Evolutionary conservation across 1,139 yeast genomes (phyloP).

Genomic region (Trichomonascaceae sp.): DNA sequence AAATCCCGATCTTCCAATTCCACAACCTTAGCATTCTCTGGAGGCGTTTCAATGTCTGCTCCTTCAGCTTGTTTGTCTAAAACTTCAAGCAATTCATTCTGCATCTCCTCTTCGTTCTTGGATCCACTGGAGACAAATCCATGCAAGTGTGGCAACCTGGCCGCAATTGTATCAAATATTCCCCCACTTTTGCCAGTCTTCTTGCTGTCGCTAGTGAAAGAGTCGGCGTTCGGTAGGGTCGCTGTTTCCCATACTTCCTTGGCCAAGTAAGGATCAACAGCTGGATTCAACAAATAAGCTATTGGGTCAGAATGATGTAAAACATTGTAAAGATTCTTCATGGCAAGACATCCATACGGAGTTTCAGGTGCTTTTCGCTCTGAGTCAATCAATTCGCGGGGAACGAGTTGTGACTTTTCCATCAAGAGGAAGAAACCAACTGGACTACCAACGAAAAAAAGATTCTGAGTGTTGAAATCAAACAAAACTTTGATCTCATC

Average conservation of each 20-base stretch:
- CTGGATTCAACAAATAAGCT: conserved; percentile 34
- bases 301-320: conserved; percentile 39
- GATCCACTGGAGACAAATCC: not conserved
- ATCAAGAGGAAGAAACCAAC: conserved; percentile 61
- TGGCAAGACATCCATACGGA: conserved; percentile 38
- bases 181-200: conserved; percentile 9
- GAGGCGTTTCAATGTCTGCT: not conserved
- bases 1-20: conserved; percentile 29
- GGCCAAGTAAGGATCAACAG: conserved; percentile 32
- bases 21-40: conserved; percentile 2
- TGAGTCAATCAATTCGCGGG: conserved; percentile 20
- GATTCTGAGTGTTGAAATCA: conserved; percentile 64
- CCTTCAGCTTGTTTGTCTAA: conserved; percentile 6
- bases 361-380: conserved; percentile 1
- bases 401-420: conserved; percentile 24
- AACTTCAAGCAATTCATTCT: conserved; percentile 8
- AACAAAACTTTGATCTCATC: conserved; percentile 25
- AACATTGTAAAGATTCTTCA: conserved; percentile 35
- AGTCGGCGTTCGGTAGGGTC: conserved; percentile 23
- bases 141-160: conserved; percentile 17
- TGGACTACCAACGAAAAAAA: conserved; percentile 85
- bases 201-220: conserved; percentile 13
- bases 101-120: conserved; percentile 11
- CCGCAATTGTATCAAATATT: conserved; percentile 20
- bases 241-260: conserved; percentile 24